phyloP scores from a whole-genome alignment of 1,284 basidiomycete species.

The Apiotrichum gamsii region DNA sequence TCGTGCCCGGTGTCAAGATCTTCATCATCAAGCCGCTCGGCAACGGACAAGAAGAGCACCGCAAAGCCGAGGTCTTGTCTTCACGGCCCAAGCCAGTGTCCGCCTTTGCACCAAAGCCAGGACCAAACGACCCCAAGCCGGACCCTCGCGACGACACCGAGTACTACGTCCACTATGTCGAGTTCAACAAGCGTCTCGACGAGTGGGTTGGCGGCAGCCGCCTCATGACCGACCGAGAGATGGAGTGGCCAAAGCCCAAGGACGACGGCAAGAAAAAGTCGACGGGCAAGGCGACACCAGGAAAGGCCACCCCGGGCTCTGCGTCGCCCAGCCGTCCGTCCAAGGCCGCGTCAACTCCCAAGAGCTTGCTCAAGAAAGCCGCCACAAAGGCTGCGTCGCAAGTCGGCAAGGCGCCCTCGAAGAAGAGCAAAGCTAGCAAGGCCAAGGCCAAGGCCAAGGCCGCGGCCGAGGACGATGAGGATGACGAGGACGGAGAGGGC shows the following conservation, averaged over 20 bases:
- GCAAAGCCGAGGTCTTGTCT: slow-evolving; percentile 86
- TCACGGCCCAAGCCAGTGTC: slow-evolving; percentile 67
- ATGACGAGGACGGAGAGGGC: slow-evolving; percentile 48
- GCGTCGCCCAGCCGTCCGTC: slow-evolving; percentile 21
- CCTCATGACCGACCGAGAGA: slow-evolving; percentile 73
- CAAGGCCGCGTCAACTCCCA: slow-evolving; percentile 15
- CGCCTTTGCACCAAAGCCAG: slow-evolving; percentile 54
- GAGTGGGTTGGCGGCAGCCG: slow-evolving; percentile 94
- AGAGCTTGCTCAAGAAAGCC: slow-evolving; percentile 64
- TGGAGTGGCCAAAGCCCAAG: slow-evolving; percentile 73
- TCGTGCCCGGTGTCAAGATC: slow-evolving; percentile 87
- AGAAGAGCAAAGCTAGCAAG: slow-evolving; percentile 16
- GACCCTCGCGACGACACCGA: slow-evolving; percentile 64
- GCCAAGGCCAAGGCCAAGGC: slow-evolving; percentile 32
- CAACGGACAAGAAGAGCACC: slow-evolving; percentile 71
- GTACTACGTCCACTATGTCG: slow-evolving; percentile 95
- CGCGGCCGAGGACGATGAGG: slow-evolving; percentile 49
- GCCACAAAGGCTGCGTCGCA: slow-evolving; percentile 59
- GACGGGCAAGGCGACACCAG: slow-evolving; percentile 44
- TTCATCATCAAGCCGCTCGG: slow-evolving; percentile 72
- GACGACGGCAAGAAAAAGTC: slow-evolving; percentile 46
- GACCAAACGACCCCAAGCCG: slow-evolving; percentile 50
- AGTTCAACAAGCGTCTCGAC: slow-evolving; percentile 97
- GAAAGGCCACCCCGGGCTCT: slow-evolving; percentile 26
- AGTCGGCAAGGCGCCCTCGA: slow-evolving; percentile 47